These are phyloP conservation scores for Coix lacrymajobi DNA, from an alignment of 176 grass and related monocot species.

Conservation along the genomic window DNA sequence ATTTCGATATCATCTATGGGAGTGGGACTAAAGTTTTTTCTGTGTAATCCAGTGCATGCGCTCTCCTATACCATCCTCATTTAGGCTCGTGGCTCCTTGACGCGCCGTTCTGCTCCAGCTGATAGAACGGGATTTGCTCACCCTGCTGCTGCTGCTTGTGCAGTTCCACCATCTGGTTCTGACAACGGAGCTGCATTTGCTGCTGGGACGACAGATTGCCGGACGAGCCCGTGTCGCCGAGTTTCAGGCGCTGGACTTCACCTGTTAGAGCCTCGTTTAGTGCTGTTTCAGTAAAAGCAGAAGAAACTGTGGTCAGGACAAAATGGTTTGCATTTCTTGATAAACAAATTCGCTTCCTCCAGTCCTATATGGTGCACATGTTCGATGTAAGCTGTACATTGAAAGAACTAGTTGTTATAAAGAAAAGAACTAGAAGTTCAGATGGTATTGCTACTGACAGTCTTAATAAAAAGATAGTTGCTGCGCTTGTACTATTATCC, in stretches of 20 bases:
- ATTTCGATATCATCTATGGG: constrained; percentile 27
- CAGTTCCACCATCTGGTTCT: constrained; percentile 55
- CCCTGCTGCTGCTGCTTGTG: constrained; percentile 55
- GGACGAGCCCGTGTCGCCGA: constrained; percentile 44
- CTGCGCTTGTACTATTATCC: not conserved
- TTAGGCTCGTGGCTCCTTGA: constrained; percentile 38
- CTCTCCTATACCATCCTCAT: not conserved
- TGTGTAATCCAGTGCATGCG: not conserved
- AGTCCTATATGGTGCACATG: not conserved
- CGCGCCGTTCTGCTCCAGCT: constrained; percentile 52
- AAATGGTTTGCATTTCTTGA: not conserved
- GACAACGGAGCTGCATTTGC: constrained; percentile 48
- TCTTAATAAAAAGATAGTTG: not conserved
- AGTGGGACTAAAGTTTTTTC: constrained; percentile 1
- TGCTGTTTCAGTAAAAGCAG: constrained; percentile 38
- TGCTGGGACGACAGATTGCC: constrained; percentile 42
- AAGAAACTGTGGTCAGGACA: not conserved
- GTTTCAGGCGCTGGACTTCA: constrained; percentile 88
- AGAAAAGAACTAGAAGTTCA: too few relatives aligned
- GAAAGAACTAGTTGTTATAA: not conserved
- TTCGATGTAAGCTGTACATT: not conserved
- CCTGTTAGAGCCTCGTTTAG: constrained; percentile 80
- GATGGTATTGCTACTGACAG: not conserved
- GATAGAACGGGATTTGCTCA: constrained; percentile 64
- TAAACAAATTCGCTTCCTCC: not conserved